Percentiles rank a stretch among this genome's conserved stretches.
These are phyloP conservation scores for Paraphaeosphaeria sporulosa DNA, from an alignment of 2,329 filamentous ascomycete genomes.

Conservation along the genomic window DNA sequence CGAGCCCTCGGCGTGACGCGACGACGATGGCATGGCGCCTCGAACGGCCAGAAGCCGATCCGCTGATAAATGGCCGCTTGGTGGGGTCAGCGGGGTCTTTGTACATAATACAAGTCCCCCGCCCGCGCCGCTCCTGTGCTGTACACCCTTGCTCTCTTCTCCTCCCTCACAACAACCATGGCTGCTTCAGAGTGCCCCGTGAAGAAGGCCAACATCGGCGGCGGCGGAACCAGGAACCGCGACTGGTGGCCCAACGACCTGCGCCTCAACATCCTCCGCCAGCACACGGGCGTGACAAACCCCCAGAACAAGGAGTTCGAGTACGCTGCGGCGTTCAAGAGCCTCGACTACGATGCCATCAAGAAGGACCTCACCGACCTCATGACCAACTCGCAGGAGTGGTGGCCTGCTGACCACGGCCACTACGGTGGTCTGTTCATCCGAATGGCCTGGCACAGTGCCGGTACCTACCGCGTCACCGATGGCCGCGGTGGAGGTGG, in stretches of 20 bases:
- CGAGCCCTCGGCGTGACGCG: conserved; percentile 6
- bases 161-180: conserved; percentile 33
- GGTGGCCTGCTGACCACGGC: conserved; percentile 83
- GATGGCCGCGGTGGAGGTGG: conserved; percentile 80
- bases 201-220: conserved; percentile 50
- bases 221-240: conserved; percentile 70
- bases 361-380: conserved; percentile 76
- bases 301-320: conserved; percentile 72
- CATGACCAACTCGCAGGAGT: conserved; percentile 81
- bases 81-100: conserved; percentile 11
- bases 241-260: conserved; percentile 80
- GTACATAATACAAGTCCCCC: not conserved
- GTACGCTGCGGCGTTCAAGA: conserved; percentile 76
- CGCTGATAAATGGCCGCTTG: conserved; percentile 9
- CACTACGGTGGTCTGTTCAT: conserved; percentile 84
- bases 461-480: conserved; percentile 77
- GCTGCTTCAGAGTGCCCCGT: conserved; percentile 46
- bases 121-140: not conserved
- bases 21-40: conserved; percentile 1
- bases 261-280: conserved; percentile 75
- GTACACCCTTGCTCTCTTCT: conserved; percentile 7
- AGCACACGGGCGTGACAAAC: conserved; percentile 70
- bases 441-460: conserved; percentile 82
- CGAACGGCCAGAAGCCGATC: conserved; percentile 8
- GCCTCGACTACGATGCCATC: conserved; percentile 71